These are phyloP conservation scores for Zizania latifolia DNA, from an alignment of 176 grass and related monocot species.

Conservation along the genomic window DNA sequence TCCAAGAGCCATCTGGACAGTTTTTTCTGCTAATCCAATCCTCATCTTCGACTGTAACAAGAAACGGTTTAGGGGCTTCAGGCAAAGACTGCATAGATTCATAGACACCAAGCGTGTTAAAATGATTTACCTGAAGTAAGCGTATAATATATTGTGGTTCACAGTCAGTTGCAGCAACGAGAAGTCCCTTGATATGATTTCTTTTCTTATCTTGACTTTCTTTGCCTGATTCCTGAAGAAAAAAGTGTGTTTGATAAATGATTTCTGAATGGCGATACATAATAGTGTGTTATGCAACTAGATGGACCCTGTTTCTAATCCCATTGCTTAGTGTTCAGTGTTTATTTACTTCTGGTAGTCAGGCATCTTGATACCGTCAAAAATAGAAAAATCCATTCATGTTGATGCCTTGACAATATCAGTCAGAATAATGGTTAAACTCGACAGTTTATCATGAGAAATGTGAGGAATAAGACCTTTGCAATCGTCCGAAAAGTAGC, in stretches of 20 bases:
- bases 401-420: background rate
- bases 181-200: conserved; percentile 92
- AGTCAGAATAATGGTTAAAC: background rate
- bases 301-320: conserved; percentile 11
- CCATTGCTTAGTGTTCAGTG: background rate
- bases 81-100: background rate
- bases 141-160: conserved; percentile 95
- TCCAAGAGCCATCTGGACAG: conserved; percentile 81
- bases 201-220: conserved; percentile 99
- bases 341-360: background rate
- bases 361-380: background rate
- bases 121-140: conserved; percentile 79
- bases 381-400: background rate
- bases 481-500: conserved; percentile 77
- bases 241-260: background rate
- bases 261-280: conserved; percentile 3
- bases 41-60: conserved; percentile 92
- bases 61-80: conserved; percentile 17
- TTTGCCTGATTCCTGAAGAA: conserved; percentile 79
- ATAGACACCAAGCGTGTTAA: conserved; percentile 2
- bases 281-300: background rate
- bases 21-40: conserved; percentile 97
- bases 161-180: conserved; percentile 89
- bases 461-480: conserved; percentile 44
- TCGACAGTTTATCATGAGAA: background rate